A percentile compares a stretch with the other conserved stretches of the same genome.
Evolutionary conservation across 345 rosid species (phyloP).

Genomic region (Schrenkiella parvula): DNA sequence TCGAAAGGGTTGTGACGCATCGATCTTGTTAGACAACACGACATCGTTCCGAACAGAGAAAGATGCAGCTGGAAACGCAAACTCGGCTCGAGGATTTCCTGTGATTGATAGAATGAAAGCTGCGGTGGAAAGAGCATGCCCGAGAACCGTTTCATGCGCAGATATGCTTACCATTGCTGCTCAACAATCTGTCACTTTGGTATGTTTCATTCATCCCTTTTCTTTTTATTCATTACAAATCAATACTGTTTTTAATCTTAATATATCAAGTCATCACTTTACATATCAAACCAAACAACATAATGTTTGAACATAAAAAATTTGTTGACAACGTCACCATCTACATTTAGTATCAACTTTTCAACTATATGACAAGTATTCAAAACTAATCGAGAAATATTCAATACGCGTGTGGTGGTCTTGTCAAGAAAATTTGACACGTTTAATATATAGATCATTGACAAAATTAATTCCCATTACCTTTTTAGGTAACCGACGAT

Average conservation of each 20-base stretch:
- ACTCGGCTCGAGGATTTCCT: constrained; percentile 51
- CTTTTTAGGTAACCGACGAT: background rate
- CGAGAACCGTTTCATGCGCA: constrained; percentile 61
- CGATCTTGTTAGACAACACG: constrained; percentile 55
- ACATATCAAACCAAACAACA: background rate
- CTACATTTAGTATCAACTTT: background rate
- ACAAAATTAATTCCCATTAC: background rate
- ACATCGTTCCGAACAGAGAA: constrained; percentile 53
- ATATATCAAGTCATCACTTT: background rate
- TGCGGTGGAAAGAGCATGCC: constrained; percentile 50
- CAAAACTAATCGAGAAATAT: background rate
- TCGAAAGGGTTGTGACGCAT: constrained; percentile 65
- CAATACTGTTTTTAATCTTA: background rate
- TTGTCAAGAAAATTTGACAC: background rate
- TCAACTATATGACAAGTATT: background rate
- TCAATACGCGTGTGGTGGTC: constrained; percentile 11
- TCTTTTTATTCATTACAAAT: background rate
- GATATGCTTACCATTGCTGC: constrained; percentile 63
- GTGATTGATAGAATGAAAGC: constrained; percentile 59
- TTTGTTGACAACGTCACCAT: background rate
- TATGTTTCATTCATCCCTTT: constrained; percentile 7
- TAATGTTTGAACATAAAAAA: background rate
- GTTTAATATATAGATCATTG: background rate
- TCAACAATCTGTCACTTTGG: constrained; percentile 59
- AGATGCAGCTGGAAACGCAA: constrained; percentile 35